A percentile compares a stretch with the other conserved stretches of the same genome.
Evolutionary conservation across 2,329 filamentous ascomycete genomes (phyloP).

Genomic region (Aspergillus novofumigatus): DNA sequence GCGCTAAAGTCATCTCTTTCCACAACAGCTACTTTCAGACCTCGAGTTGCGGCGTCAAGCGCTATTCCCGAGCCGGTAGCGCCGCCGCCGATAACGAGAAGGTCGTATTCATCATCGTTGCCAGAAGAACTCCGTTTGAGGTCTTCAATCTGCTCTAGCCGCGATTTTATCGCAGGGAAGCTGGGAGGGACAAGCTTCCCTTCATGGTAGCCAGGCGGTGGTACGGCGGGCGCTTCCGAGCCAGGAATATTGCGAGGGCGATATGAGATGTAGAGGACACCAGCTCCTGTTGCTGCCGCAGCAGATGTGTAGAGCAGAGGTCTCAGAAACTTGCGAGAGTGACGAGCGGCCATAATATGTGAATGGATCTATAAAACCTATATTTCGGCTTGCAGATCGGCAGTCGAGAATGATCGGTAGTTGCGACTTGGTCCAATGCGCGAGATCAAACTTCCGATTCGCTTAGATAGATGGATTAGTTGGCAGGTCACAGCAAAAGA

Average conservation of each 20-base stretch:
- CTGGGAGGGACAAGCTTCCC: slow-evolving; percentile 53
- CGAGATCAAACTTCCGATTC: background rate
- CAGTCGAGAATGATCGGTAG: background rate
- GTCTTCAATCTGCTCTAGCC: slow-evolving; percentile 50
- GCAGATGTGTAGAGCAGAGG: slow-evolving; percentile 57
- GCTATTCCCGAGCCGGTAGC: slow-evolving; percentile 78
- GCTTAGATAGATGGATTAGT: background rate
- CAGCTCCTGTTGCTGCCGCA: slow-evolving; percentile 51
- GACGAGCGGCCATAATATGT: slow-evolving; percentile 35
- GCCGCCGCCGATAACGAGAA: slow-evolving; percentile 74
- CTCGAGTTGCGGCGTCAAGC: slow-evolving; percentile 73
- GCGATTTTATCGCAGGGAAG: slow-evolving; percentile 49
- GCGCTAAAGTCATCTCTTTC: slow-evolving; percentile 80
- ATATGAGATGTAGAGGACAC: slow-evolving; percentile 58
- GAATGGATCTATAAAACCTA: background rate
- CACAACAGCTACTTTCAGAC: slow-evolving; percentile 73
- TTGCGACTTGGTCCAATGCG: no score
- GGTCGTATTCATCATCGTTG: slow-evolving; percentile 57
- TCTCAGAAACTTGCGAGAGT: slow-evolving; percentile 49
- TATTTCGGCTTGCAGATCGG: background rate
- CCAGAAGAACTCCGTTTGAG: slow-evolving; percentile 41
- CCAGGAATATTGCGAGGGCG: slow-evolving; percentile 63
- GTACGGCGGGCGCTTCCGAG: slow-evolving; percentile 57
- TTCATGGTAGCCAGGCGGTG: slow-evolving; percentile 59
- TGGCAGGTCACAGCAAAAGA: background rate